Evolutionary conservation across 441 rosid species (phyloP).

Genomic region (Erodium trifolium): DNA sequence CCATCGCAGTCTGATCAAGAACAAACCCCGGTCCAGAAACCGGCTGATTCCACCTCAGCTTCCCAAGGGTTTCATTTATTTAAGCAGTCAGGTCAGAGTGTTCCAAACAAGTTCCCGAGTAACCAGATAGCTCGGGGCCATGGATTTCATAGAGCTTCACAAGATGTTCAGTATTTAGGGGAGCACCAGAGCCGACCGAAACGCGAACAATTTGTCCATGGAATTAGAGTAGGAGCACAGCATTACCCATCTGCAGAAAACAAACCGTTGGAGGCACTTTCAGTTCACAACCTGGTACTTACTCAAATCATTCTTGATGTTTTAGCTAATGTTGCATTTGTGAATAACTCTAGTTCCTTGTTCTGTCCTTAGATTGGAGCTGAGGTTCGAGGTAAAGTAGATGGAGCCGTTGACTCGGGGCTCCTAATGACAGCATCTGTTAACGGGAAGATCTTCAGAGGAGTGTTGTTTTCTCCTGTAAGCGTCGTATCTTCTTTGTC

Average conservation of each 20-base stretch:
- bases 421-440: slow-evolving; percentile 55
- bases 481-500: slow-evolving; percentile 6
- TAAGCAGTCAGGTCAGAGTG: slow-evolving; percentile 25
- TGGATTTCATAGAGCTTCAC: slow-evolving; percentile 19
- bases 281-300: slow-evolving; percentile 35
- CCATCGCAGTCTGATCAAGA: slow-evolving; percentile 74
- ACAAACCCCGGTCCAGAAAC: slow-evolving; percentile 33
- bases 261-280: slow-evolving; percentile 23
- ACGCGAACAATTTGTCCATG: slow-evolving; percentile 24
- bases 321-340: background rate
- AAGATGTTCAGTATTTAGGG: slow-evolving; percentile 19
- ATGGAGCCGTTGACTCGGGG: slow-evolving; percentile 64
- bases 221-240: slow-evolving; percentile 7
- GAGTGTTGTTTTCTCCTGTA: slow-evolving; percentile 66
- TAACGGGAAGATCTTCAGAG: slow-evolving; percentile 57
- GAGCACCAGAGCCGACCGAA: slow-evolving; percentile 17
- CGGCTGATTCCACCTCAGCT: slow-evolving; percentile 12
- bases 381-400: slow-evolving; percentile 57
- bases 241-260: slow-evolving; percentile 20
- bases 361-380: slow-evolving; percentile 44
- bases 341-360: background rate
- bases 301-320: background rate
- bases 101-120: slow-evolving; percentile 11
- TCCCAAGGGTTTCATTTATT: slow-evolving; percentile 33
- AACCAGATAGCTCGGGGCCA: slow-evolving; percentile 24